Evolutionary conservation across 257 asterid species (phyloP).

Genomic region (Solanum peruvianum): DNA sequence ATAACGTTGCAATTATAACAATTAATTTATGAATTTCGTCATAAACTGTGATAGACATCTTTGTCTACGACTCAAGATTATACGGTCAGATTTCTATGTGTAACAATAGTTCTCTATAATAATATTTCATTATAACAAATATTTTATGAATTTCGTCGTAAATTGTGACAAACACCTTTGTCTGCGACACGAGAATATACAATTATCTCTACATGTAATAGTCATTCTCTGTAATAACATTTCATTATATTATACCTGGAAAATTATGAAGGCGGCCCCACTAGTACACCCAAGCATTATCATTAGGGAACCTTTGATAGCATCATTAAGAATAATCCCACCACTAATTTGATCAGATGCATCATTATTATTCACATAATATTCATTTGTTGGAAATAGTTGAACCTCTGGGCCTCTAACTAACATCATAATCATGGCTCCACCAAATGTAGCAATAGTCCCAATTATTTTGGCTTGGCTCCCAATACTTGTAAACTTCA

Average conservation of each 20-base stretch:
- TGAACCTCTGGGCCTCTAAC: slow-evolving; percentile 45
- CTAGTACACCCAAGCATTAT: slow-evolving; percentile 72
- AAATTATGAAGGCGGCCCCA: slow-evolving; percentile 78
- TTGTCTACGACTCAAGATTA: neutral
- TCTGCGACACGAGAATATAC: neutral
- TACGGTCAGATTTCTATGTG: neutral
- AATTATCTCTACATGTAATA: neutral
- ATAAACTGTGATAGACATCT: neutral
- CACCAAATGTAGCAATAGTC: slow-evolving; percentile 64
- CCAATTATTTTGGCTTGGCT: slow-evolving; percentile 91
- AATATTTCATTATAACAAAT: too few relatives aligned
- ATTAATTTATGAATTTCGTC: neutral
- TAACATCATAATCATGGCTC: slow-evolving; percentile 91
- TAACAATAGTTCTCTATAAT: too few relatives aligned
- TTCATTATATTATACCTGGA: slow-evolving; percentile 40
- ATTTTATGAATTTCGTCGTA: too few relatives aligned
- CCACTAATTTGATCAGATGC: slow-evolving; percentile 7
- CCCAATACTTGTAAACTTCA: slow-evolving; percentile 44
- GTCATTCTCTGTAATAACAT: neutral
- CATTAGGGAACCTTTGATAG: slow-evolving; percentile 72
- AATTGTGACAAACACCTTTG: neutral
- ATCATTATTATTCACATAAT: neutral
- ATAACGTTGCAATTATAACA: neutral
- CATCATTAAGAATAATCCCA: slow-evolving; percentile 28
- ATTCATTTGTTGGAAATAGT: slow-evolving; percentile 57